Base-by-base conservation (phyloP, 768 basidiomycete genomes). In the Mycena latifolia region DNA sequence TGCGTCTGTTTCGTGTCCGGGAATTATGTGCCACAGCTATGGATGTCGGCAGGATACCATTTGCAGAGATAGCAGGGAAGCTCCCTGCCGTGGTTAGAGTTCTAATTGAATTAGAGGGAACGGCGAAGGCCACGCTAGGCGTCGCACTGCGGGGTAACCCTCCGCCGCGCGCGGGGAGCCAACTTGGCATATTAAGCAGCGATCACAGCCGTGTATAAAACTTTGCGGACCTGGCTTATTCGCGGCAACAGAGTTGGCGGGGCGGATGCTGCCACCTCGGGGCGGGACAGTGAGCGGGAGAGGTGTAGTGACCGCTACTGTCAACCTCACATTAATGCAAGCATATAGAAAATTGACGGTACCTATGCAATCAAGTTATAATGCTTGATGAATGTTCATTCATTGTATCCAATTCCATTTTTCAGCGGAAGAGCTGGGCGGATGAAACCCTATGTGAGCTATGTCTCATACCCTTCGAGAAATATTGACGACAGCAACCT, bases 161-260 rank as follows among this genome's bases (percentile, higher is more conserved):
- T 55, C 65, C 65, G 58, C 39, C 50, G 35, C 24, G 37, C 24
- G 28, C 65, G 53, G 58, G 45, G 43, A 66, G 65, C 47, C 47
- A 66, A 55, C 55, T 55, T 66, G 58, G 47, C 59, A 55, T 25
- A 61, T 50, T 41, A 27, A 25, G 22, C 65, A 60, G 65, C 58
- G 65, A 65, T 65, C 64, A 43, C 15, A 29, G 37, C 46, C 43
- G 29, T 63, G 60, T 31, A 41, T 61, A 66, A 66, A 66, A 60
- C 58, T 66, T 56, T 65, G 41, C 39, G 55, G 56, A 57, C 25
- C 57, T 59, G 63, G 59, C 51, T 31, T 4, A 54, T 65, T 59
- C 51, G 29, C 48, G 28, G 62, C 39, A 12, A 47, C 22, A 28
- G 20, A 39, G 52, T 37, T 55, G 37, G 39, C 37, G 63, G 25